Conservation (phyloP, 2,329 filamentous ascomycete species). For the Fusarium sp. region DNA sequence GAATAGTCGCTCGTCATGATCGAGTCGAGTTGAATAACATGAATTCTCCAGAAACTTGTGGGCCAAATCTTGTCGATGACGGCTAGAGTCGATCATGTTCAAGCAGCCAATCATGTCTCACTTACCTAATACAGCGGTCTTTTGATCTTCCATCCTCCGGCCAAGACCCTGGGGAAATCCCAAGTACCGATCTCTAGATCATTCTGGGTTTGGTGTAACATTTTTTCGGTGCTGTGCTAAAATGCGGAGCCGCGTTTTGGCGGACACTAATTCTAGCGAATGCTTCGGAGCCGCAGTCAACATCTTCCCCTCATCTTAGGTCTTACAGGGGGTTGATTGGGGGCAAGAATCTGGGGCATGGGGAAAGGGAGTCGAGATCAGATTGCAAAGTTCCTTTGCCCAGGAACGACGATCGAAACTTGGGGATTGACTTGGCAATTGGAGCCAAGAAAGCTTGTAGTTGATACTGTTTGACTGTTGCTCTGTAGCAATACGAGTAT, state of each 20-base stretch:
- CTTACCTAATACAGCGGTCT: neutral
- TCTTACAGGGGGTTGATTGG: conserved; percentile 1
- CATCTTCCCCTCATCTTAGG: conserved; percentile 40
- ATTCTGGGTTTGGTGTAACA: conserved; percentile 3
- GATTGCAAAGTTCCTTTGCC: neutral
- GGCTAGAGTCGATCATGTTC: conserved; percentile 10
- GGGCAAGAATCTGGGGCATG: conserved; percentile 21
- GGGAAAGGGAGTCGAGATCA: conserved; percentile 16
- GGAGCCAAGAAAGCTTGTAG: neutral
- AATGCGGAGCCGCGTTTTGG: conserved; percentile 50
- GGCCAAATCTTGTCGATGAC: conserved; percentile 34
- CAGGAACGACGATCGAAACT: neutral
- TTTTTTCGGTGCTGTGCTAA: conserved; percentile 25
- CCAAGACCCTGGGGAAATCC: neutral
- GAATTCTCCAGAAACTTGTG: conserved; percentile 8
- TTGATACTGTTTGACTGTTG: conserved; percentile 1
- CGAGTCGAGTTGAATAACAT: conserved; percentile 13
- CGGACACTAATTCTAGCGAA: conserved; percentile 29
- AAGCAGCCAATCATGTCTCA: neutral
- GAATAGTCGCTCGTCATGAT: conserved; percentile 19
- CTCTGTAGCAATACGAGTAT: neutral
- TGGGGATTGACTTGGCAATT: conserved; percentile 2
- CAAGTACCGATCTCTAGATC: conserved; percentile 6
- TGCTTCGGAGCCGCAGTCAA: conserved; percentile 46
- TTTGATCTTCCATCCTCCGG: conserved; percentile 24